Conservation (phyloP, 2,329 filamentous ascomycete species). For the Tolypocladium sp. region DNA sequence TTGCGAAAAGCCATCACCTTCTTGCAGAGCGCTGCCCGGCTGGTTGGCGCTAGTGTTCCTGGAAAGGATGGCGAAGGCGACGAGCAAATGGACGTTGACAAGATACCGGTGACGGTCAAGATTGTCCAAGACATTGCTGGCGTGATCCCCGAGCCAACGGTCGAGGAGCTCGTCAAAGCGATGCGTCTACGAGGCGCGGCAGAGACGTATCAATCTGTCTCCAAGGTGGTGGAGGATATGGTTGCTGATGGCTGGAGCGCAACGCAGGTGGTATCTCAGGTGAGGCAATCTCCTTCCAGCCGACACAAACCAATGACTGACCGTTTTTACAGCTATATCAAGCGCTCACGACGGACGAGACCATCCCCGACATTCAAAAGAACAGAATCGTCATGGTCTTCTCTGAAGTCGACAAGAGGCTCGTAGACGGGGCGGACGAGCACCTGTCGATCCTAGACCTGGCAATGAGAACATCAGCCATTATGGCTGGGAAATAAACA, state of each 20-base stretch:
- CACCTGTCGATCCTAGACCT: slow-evolving; percentile 86
- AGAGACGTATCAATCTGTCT: slow-evolving; percentile 62
- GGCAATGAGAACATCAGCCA: slow-evolving; percentile 67
- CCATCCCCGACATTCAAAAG: slow-evolving; percentile 76
- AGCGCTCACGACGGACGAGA: slow-evolving; percentile 72
- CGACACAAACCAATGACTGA: slow-evolving; percentile 8
- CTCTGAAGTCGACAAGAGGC: slow-evolving; percentile 86
- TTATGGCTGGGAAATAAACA: slow-evolving; percentile 43
- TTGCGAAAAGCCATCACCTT: slow-evolving; percentile 94
- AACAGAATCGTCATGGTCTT: slow-evolving; percentile 84
- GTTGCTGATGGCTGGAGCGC: slow-evolving; percentile 97
- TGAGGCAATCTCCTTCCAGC: slow-evolving; percentile 24
- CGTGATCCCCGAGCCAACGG: slow-evolving; percentile 70
- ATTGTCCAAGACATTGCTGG: slow-evolving; percentile 93
- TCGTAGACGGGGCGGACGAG: slow-evolving; percentile 93
- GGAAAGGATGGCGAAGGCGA: slow-evolving; percentile 41
- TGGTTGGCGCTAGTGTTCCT: slow-evolving; percentile 60
- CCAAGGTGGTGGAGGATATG: slow-evolving; percentile 77
- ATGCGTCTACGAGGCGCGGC: slow-evolving; percentile 63
- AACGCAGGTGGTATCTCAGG: slow-evolving; percentile 74
- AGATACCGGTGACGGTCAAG: slow-evolving; percentile 59
- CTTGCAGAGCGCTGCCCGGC: slow-evolving; percentile 82
- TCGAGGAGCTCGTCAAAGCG: slow-evolving; percentile 61
- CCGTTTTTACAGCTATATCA: slow-evolving; percentile 59
- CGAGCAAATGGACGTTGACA: slow-evolving; percentile 53